These are phyloP conservation scores for Acacia confusa DNA, from an alignment of 306 rosid species.

Conservation along the genomic window DNA sequence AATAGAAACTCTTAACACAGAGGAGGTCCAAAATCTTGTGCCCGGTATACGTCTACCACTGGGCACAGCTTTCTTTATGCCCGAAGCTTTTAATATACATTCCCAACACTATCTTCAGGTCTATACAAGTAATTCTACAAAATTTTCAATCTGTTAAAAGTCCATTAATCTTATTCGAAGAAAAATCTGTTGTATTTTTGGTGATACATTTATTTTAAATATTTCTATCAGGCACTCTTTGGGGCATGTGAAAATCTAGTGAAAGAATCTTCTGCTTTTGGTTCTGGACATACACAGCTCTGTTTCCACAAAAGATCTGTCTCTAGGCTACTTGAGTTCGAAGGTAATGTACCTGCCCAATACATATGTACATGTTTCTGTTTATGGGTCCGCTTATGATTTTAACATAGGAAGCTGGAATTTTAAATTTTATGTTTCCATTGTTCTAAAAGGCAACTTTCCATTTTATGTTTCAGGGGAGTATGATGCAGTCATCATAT, in stretches of 20 bases:
- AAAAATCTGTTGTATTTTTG: background rate
- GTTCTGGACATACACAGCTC: slow-evolving; percentile 54
- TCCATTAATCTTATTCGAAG: background rate
- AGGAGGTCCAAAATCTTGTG: slow-evolving; percentile 59
- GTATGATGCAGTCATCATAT: slow-evolving; percentile 75
- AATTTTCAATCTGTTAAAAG: background rate
- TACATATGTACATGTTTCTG: background rate
- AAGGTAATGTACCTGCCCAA: slow-evolving; percentile 50
- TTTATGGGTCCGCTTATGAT: background rate
- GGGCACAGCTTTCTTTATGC: slow-evolving; percentile 77
- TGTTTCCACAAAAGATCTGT: slow-evolving; percentile 56
- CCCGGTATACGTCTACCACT: slow-evolving; percentile 58
- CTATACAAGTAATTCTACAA: slow-evolving; percentile 17
- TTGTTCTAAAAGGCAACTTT: slow-evolving; percentile 10
- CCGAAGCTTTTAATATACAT: slow-evolving; percentile 75
- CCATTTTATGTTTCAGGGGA: slow-evolving; percentile 49
- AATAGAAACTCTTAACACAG: slow-evolving; percentile 56
- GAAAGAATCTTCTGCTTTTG: slow-evolving; percentile 44
- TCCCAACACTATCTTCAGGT: slow-evolving; percentile 82
- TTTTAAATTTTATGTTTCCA: background rate
- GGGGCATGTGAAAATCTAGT: slow-evolving; percentile 65
- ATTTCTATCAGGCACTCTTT: slow-evolving; percentile 66
- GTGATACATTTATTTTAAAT: slow-evolving; percentile 8
- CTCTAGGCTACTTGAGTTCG: slow-evolving; percentile 60
- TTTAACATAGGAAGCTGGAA: slow-evolving; percentile 18